Evolutionary conservation across 306 rosid species (phyloP), one percentile per base, ranked within the genome.

Genomic region (Cicer judaicum): DNA sequence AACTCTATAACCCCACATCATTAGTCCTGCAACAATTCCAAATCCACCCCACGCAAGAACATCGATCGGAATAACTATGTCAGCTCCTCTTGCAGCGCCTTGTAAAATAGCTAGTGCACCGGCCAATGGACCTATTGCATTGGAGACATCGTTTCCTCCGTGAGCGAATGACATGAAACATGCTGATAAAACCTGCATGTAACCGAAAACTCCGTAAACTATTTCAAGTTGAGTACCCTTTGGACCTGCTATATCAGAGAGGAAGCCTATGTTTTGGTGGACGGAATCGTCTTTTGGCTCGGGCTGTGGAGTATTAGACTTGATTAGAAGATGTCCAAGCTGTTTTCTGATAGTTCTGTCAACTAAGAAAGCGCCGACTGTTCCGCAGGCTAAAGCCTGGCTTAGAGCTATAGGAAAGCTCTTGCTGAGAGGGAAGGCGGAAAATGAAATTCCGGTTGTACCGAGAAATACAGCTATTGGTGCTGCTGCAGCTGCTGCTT

Each of bases 31-130:
- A n/a, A 94, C 96, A 5, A 94, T 92, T 29, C 99, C 99, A 73
- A 94, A 92, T 46, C 99, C 98, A 75, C 99, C 99, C 99, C 97
- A 94, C n/a, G 97, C 99, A 16, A 94, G 96, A 81, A 94, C 97
- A 82, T 95, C 99, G 0, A 13, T 69, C 13, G 99, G 99, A 77
- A 94, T 92, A 36, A 92, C 93, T 71, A 94, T 86, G 73, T 88
- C 90, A 6, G 82, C 10, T 55, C 89, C 96, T 21, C 68, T 40
- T 8, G 80, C 77, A 18, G 88, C 83, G 2, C 96, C 93, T 1
- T 92, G 98, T 68, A 94, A 95, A 46, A 94, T 94, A 8, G 97
- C 89, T 19, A 94, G 83, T 16, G 99, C 99, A 59, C 84, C 96
- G 0, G 99, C 98, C 85, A 94, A 71, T 1, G 99, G 98, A 21